These are phyloP conservation scores for Hypsizygus ulmarius DNA, from an alignment of 1,284 basidiomycete genomes.

Conservation along the genomic window DNA sequence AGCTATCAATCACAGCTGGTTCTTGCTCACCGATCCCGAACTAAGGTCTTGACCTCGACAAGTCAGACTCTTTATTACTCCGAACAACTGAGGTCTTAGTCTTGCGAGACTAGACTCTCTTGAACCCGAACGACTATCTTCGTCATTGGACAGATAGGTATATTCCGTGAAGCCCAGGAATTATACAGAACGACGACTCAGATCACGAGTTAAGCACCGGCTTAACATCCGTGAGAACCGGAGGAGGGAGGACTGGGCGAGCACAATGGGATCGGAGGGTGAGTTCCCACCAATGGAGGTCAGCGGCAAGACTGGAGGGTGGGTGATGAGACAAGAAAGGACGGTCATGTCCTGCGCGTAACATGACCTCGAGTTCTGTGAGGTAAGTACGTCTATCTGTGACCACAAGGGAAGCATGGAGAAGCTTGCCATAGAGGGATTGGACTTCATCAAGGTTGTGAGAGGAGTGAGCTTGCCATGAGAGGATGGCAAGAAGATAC, in stretches of 20 bases:
- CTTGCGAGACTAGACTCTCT: too few species aligned
- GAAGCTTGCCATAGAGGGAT: slow-evolving; percentile 29
- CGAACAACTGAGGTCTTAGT: too few species aligned
- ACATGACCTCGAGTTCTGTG: slow-evolving; percentile 1
- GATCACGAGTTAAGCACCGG: too few species aligned
- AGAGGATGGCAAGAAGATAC: slow-evolving; percentile 25
- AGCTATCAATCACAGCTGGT: too few species aligned
- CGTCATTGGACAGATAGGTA: too few species aligned
- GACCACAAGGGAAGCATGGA: slow-evolving; percentile 23
- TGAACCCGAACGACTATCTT: too few species aligned
- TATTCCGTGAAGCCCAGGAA: too few species aligned
- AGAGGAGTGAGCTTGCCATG: slow-evolving; percentile 16
- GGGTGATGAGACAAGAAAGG: background rate
- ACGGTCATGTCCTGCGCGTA: background rate
- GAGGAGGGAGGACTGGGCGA: too few species aligned
- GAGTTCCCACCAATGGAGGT: slow-evolving; percentile 9
- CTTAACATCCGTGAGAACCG: too few species aligned
- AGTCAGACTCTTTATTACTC: too few species aligned
- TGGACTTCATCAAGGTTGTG: slow-evolving; percentile 25
- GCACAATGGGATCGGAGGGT: slow-evolving; percentile 29
- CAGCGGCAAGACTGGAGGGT: background rate
- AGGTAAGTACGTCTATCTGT: slow-evolving; percentile 10
- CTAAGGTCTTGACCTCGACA: too few species aligned
- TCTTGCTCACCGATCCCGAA: too few species aligned
- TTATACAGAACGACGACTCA: slow-evolving; percentile 13